Base-by-base conservation (phyloP, 2,329 filamentous ascomycete genomes). In the Cadophora luteo-olivacea region DNA sequence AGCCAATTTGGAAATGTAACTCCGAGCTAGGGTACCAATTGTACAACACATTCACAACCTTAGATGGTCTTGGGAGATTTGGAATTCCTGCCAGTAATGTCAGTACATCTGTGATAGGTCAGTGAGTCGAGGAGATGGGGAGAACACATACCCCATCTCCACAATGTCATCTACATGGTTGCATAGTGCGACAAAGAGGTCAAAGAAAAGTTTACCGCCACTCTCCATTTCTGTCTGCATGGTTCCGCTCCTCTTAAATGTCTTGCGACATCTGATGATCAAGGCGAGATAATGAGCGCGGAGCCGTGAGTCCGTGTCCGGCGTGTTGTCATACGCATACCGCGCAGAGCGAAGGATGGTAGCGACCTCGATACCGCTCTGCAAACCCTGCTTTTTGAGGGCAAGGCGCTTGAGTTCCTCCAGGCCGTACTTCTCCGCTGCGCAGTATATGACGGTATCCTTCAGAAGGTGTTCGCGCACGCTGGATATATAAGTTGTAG, bases 161-260 rank as follows among this genome's bases (percentile, higher is more conserved):
- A 93, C 91, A 83, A 97, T 89, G 82, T 97, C 94, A 87, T 97
- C 94, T 79, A 97, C 91, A 85, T 97, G 94, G 84, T 97, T 97
- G 86, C 93, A 97, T 91, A 97, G 92, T 78, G 94, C 94, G 80
- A 97, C 94, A 82, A 97, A 98, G 82, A 98, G 86, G 86, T 97
- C 94, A 84, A 98, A 98, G 87, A 96, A 97, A 84, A 97, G 87
- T 86, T 94, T 87, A 78, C 86, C 94, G 81, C 94, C 94, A 82
- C 89, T 89, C 85, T 97, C 93, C 94, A 98, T 97, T 85, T 97
- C 94, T 84, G 92, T 91, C 87, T 97, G 94, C 94, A 97, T 97
- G 82, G 94, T 97, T 83, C 94, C 94, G 85, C 94, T 97, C 83
- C 92, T 90, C 91, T 97, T 97, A 83, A 98, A 97, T 78, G 93